Evolutionary conservation across 257 asterid genomes (phyloP), one percentile per base, ranked within the genome.

Genomic region (Echites panduratus): DNA sequence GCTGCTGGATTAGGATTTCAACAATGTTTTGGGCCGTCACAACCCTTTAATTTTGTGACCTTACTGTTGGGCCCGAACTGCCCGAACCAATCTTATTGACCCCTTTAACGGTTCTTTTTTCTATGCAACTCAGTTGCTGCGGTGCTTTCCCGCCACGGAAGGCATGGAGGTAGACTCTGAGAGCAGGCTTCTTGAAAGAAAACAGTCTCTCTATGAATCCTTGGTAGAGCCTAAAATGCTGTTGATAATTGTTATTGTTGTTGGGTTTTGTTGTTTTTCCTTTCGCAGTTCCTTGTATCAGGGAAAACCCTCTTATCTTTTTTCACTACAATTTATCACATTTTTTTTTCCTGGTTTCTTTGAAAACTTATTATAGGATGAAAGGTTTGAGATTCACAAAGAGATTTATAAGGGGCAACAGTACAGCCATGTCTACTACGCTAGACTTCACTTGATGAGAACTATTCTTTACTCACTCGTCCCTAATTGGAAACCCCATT

Each of bases 401-500:
- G 95, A 89, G 83, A 79, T 84, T 79, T 95, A 92, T 85, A 86
- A 82, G 81, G 99, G 99, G 73, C 99, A 95, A 74, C 99, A 95
- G 74, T 92, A 90, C 86, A 95, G 99, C 83, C 99, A 92, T 69
- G 87, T 95, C 47, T 92, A 95, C 86, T 92, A 79, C 76, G 89
- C 96, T n/a, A 90, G 98, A 66, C 98, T 95, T 75, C 95, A 85
- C 77, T 88, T 90, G 43, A 88, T 95, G 96, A 86, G 92, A 81
- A 89, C 99, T 62, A 90, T 92, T 58, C 86, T 95, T 62, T 81
- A 95, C 88, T 90, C 98, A 77, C 92, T 95, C 70, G 59, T 92
- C 58, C 96, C 96, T 50, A 85, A 83, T 9, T 92, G 96, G 99
- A 95, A 90, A 79, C 94, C 98, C 81, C 89, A 82, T 76, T 22